These are phyloP conservation scores for Symmetrospora coprosmae DNA, from an alignment of 768 basidiomycete species.

Conservation along the genomic window DNA sequence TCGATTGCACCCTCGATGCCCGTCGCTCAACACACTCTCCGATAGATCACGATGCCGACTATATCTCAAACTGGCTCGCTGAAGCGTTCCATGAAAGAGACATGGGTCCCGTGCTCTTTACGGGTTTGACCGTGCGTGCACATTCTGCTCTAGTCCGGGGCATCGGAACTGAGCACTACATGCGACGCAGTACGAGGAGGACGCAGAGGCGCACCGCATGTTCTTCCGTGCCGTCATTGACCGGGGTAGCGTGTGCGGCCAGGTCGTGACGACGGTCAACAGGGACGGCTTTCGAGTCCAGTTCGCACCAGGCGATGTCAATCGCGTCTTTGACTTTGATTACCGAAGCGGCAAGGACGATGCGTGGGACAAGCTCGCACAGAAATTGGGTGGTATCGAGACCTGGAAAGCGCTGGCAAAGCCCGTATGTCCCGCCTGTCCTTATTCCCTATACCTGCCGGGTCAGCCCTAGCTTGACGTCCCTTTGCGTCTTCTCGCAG, in stretches of 20 bases:
- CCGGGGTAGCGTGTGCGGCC: not conserved
- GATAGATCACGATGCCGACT: too few relatives aligned
- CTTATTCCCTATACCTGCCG: too few relatives aligned
- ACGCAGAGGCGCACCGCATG: not conserved
- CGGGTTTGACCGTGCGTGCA: too few relatives aligned
- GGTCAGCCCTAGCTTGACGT: too few relatives aligned
- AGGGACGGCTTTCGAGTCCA: not conserved
- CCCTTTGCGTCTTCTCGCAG: not conserved
- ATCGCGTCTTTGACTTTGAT: not conserved
- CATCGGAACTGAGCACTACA: too few relatives aligned
- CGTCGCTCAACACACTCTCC: too few relatives aligned
- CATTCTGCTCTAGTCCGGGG: too few relatives aligned
- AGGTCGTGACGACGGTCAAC: not conserved
- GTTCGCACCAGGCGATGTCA: not conserved
- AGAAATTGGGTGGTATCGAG: not conserved
- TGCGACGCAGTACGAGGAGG: constrained; percentile 1
- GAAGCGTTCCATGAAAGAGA: too few relatives aligned
- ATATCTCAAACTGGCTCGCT: too few relatives aligned
- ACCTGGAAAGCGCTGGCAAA: not conserved
- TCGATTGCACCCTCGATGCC: too few relatives aligned
- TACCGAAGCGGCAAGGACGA: not conserved
- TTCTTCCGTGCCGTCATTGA: not conserved
- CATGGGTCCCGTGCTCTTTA: too few relatives aligned
- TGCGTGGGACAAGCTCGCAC: not conserved
- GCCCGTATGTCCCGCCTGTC: too few relatives aligned